Evolutionary conservation across 2,329 filamentous ascomycete species (phyloP), one percentile per base, ranked within the genome.

Genomic region (Chalaropsis thielavioides): DNA sequence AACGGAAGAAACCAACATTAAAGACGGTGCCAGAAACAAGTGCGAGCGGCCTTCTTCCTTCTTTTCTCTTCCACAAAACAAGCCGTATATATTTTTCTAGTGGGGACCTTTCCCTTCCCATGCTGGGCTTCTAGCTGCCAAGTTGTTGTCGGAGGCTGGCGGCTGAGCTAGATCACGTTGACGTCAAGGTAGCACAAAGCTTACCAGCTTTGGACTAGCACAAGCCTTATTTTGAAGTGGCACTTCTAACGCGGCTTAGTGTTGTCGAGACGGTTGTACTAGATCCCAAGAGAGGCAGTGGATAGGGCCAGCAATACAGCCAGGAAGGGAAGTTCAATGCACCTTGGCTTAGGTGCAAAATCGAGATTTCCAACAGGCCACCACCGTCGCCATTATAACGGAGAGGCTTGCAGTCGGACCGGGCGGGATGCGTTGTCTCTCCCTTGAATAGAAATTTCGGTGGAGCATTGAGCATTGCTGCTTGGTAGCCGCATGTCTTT

Each of bases 201-300:
- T 58, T 58, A 58, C 54, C 54, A 11, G 27, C 54, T 58, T 58
- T 58, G 54, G 54, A 38, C 54, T 58, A 58, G 54, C 54, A 35
- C 54, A 35, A 38, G 54, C 54, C 31, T 58, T 38, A 58, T 58
- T 58, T 58, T 22, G 54, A 58, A 19, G 6, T 58, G 24, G 31
- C 27, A 35, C 54, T 38, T n/a, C n/a, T 15, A 38, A n/a, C 10
- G 27, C 17, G 31, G 17, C 54, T 19, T 58, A 58, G 54, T 58
- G 54, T 38, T 58, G 8, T n/a, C n/a, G 1, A n/a, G 27, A n/a
- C 24, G 17, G 54, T 38, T 58, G 27, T 35, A 58, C 54, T 35
- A 38, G 31, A 38, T 58, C 27, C 54, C 24, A 38, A 19, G 31
- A 58, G 54, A 58, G 22, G 22, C 46, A 51, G n/a, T 22, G 24